Percentiles rank a stretch among this genome's conserved stretches.
These are phyloP conservation scores for Medicago lupulina DNA, from an alignment of 306 rosid genomes.

Conservation along the genomic window DNA sequence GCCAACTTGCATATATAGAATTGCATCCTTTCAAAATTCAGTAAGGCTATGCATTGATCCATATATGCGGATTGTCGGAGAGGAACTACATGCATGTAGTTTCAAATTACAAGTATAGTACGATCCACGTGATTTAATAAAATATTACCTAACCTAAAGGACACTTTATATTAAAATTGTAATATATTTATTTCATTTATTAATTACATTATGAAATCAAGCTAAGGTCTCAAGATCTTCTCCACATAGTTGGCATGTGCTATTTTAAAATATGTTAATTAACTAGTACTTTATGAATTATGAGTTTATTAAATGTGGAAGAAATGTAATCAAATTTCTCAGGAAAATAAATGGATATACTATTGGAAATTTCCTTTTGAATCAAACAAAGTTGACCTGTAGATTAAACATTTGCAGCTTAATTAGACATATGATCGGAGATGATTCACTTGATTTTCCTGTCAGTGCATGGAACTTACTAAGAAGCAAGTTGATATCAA, in stretches of 20 bases:
- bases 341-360: background rate
- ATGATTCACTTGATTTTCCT: slow-evolving; percentile 26
- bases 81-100: slow-evolving; percentile 32
- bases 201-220: slow-evolving; percentile 3
- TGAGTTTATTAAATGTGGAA: background rate
- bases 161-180: slow-evolving; percentile 27
- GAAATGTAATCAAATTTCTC: slow-evolving; percentile 32
- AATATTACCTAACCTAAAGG: slow-evolving; percentile 37
- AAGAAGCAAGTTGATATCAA: slow-evolving; percentile 33
- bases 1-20: slow-evolving; percentile 43
- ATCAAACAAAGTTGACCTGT: background rate
- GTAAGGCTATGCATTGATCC: slow-evolving; percentile 33
- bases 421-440: slow-evolving; percentile 22
- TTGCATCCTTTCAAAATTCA: slow-evolving; percentile 24
- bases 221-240: slow-evolving; percentile 21
- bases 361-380: background rate
- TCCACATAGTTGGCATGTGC: slow-evolving; percentile 18
- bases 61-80: no score
- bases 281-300: background rate
- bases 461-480: slow-evolving; percentile 1
- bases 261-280: background rate
- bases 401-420: slow-evolving; percentile 17
- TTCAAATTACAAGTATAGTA: slow-evolving; percentile 35
- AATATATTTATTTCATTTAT: background rate
- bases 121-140: slow-evolving; percentile 40